Evolutionary conservation across 2,329 filamentous ascomycete species (phyloP).

Genomic region (Neophaeococcomyces aloes): DNA sequence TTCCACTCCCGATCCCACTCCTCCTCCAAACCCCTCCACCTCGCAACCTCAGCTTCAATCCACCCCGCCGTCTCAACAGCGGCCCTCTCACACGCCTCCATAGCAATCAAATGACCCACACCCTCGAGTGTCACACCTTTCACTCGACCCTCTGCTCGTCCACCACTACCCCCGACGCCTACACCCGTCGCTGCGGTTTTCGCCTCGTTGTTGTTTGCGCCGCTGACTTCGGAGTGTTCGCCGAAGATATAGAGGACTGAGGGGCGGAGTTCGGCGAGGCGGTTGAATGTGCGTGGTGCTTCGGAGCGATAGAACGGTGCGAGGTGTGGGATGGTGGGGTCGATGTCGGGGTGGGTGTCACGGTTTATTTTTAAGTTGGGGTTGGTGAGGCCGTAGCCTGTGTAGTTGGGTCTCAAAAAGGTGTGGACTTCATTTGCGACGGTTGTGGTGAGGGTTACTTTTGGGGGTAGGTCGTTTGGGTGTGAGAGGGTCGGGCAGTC

Average conservation of each 20-base stretch:
- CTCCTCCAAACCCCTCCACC: constrained; percentile 19
- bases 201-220: constrained; percentile 28
- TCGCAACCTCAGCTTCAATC: constrained; percentile 19
- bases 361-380: constrained; percentile 29
- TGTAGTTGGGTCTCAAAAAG: constrained; percentile 40
- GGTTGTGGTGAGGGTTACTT: constrained; percentile 62
- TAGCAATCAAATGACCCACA: constrained; percentile 22
- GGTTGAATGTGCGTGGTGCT: constrained; percentile 28
- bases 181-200: constrained; percentile 33
- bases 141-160: constrained; percentile 43
- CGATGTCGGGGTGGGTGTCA: constrained; percentile 38
- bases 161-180: constrained; percentile 33
- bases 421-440: constrained; percentile 73
- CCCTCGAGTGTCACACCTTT: constrained; percentile 20
- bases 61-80: constrained; percentile 18
- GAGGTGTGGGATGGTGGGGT: constrained; percentile 23
- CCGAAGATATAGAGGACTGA: constrained; percentile 38
- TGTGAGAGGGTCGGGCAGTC: constrained; percentile 49
- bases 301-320: constrained; percentile 38
- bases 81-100: constrained; percentile 23
- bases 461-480: constrained; percentile 47
- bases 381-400: constrained; percentile 44
- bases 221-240: constrained; percentile 33
- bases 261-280: constrained; percentile 35
- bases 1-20: constrained; percentile 17